phyloP scores from a whole-genome alignment of 345 rosid genomes.

The Chamaenerion angustifolium region DNA sequence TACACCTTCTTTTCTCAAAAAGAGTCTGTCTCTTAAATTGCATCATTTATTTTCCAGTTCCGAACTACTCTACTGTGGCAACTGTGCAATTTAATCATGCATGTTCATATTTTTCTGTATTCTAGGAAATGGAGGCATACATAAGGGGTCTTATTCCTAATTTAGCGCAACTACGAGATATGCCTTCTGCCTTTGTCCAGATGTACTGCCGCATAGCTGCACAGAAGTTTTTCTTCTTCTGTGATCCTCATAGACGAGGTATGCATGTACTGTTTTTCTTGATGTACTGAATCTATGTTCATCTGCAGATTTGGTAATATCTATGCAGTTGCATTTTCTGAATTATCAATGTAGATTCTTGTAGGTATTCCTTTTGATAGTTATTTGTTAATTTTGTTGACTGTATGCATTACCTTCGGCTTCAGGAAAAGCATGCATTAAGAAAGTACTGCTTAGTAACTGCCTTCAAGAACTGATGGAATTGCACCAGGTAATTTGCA shows the following conservation, averaged over 20 bases:
- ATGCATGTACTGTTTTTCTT: constrained; percentile 7
- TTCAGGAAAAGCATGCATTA: constrained; percentile 93
- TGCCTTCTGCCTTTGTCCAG: constrained; percentile 70
- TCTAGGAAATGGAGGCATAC: constrained; percentile 93
- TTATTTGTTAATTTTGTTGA: too few species aligned
- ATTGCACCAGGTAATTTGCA: constrained; percentile 69
- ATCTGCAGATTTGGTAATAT: not conserved
- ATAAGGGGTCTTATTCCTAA: constrained; percentile 92
- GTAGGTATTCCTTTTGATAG: too few species aligned
- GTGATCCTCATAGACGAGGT: constrained; percentile 99
- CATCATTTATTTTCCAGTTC: too few species aligned
- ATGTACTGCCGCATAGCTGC: constrained; percentile 98
- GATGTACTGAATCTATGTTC: not conserved
- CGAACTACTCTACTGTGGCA: not conserved
- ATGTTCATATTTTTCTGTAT: constrained; percentile 7
- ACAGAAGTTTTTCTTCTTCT: constrained; percentile 95
- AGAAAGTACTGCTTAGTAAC: constrained; percentile 88
- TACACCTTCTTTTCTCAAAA: not conserved
- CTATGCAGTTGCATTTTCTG: not conserved
- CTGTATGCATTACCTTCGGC: constrained; percentile 3
- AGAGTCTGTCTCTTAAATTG: not conserved
- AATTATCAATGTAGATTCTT: not conserved
- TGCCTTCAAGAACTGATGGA: constrained; percentile 99
- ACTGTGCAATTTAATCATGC: not conserved
- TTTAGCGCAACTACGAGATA: constrained; percentile 87